Percentiles rank a stretch among this genome's conserved stretches.
phyloP scores from a whole-genome alignment of 208 protist genomes.

The Wallacemonas sp. region DNA sequence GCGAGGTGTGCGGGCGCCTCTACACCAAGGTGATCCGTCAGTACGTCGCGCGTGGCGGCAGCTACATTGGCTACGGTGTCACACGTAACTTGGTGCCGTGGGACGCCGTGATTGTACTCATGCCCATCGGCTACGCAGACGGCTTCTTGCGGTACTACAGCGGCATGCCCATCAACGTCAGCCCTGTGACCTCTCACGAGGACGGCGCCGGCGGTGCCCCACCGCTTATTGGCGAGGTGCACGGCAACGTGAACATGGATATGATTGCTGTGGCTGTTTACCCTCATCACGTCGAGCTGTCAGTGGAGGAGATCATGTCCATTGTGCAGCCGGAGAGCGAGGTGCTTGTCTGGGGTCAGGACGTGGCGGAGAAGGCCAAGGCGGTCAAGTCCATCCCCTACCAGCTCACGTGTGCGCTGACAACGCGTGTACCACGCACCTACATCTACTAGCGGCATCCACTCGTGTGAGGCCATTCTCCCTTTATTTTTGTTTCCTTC shows the following conservation, averaged over 20 bases:
- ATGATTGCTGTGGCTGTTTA: conserved; percentile 31
- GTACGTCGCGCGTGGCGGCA: conserved; percentile 33
- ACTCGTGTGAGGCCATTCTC: too few species aligned
- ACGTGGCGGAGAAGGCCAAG: conserved; percentile 38
- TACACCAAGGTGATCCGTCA: conserved; percentile 48
- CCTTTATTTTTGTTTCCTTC: background rate
- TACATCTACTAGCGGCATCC: conserved; percentile 30
- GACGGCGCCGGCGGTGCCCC: background rate
- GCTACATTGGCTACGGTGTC: conserved; percentile 51
- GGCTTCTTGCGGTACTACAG: conserved; percentile 50
- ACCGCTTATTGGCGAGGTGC: conserved; percentile 32
- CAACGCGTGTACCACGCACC: conserved; percentile 32
- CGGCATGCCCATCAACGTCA: conserved; percentile 34
- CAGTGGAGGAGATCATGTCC: conserved; percentile 29
- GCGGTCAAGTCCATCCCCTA: conserved; percentile 42
- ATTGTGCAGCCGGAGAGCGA: conserved; percentile 27
- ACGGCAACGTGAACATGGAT: conserved; percentile 62
- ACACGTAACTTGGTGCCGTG: conserved; percentile 28
- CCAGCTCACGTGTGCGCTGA: conserved; percentile 46
- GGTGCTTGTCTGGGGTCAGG: conserved; percentile 40
- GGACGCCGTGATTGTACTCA: conserved; percentile 36
- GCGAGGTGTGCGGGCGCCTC: conserved; percentile 34
- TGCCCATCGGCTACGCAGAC: conserved; percentile 54
- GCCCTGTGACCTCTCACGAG: conserved; percentile 9
- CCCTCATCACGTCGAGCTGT: conserved; percentile 22